Evolutionary conservation across 2,329 filamentous ascomycete species (phyloP).

Genomic region (Lasiodiplodia citricola): DNA sequence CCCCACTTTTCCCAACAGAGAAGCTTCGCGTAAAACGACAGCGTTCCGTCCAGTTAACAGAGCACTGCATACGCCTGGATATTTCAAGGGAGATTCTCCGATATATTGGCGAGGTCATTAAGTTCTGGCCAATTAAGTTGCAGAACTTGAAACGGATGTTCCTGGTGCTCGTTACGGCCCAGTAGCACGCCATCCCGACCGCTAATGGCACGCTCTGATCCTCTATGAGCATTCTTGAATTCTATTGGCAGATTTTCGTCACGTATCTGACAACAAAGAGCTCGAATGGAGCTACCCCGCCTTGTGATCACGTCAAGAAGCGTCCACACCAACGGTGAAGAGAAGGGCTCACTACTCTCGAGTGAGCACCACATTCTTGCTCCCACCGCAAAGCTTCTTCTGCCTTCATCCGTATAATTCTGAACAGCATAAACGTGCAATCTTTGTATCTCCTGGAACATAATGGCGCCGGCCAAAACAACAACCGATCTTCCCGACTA

Average conservation of each 20-base stretch:
- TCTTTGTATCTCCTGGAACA: neutral
- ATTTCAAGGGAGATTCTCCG: neutral
- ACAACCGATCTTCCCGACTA: neutral
- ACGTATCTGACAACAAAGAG: neutral
- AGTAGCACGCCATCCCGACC: neutral
- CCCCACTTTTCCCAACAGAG: too few species aligned
- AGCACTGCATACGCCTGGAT: neutral
- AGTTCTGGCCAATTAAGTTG: neutral
- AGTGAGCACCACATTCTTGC: neutral
- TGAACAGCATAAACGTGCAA: too few species aligned
- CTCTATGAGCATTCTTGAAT: neutral
- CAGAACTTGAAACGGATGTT: neutral
- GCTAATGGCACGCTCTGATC: neutral
- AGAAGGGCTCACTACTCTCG: too few species aligned
- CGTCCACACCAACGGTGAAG: neutral
- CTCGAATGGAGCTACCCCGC: neutral
- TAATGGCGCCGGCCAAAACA: slow-evolving; percentile 2
- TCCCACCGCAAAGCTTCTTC: neutral
- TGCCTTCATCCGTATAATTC: neutral
- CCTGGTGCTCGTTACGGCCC: neutral
- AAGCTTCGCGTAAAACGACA: too few species aligned
- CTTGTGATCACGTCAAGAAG: neutral
- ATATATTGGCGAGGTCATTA: neutral
- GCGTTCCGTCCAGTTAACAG: too few species aligned
- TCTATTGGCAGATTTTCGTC: neutral